Evolutionary conservation across 2,329 filamentous ascomycete genomes (phyloP), one percentile per base, ranked within the genome.

Genomic region (Colletotrichum somersetense): DNA sequence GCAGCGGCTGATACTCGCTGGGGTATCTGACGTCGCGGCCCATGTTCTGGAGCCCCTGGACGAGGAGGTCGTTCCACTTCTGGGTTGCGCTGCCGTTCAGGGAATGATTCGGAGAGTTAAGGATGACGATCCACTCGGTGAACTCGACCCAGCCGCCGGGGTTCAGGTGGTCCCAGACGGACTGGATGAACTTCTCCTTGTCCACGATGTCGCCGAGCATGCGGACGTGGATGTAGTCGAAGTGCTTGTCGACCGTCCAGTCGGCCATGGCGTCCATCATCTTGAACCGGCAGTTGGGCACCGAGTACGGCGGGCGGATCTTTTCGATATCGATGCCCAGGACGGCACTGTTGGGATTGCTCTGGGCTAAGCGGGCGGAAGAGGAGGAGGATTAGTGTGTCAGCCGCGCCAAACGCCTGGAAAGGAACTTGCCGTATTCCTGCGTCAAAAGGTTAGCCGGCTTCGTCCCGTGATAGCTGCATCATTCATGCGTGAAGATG

Each of bases 221-320:
- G 53, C 79, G 79, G 12, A 79, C 77, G 58, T 80, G 79, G 53
- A 80, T 77, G 44, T 78, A 77, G 70, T 80, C 78, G 46, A 80
- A 80, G 7, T 67, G 74, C 44, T 69, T 67, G 46, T 74, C 73
- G 59, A 78, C 74, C 11, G 68, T 72, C 79, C 79, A 80, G 1
- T 76, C 74, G 16, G 76, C 75, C 5, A 75, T 76, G 12, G 71
- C 77, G 55, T 80, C 79, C 64, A 77, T 77, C 8, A 75, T 42
- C 44, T 74, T 69, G 66, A 80, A 80, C n/a, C 72, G 67, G 62
- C 78, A 80, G 58, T 80, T 80, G 3, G 78, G 74, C 5, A 74
- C 64, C 30, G 73, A 67, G 56, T 75, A 76, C 2, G 76, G 74
- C 40, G 78, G 76, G 33, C 74, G 75, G 16, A 80, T 76, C 5